Evolutionary conservation across 148 eudicot genomes (phyloP), one percentile per base, ranked within the genome.

Genomic region (Hydrangea macrophylla): DNA sequence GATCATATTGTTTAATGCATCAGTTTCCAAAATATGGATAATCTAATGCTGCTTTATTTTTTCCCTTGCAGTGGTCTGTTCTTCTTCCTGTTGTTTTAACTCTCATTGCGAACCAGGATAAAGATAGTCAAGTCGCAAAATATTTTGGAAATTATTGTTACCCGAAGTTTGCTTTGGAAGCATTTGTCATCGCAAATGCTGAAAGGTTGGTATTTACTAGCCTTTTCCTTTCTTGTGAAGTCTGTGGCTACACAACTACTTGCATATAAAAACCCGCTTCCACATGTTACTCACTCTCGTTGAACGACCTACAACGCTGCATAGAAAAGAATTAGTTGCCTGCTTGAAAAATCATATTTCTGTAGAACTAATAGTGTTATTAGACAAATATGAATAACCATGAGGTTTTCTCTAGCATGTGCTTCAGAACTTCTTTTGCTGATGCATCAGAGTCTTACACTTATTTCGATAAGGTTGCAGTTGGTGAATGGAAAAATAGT

Each of bases 151-250:
- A 76, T 22, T 81, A 70, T 60, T 77, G 82, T 63, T 91, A 86
- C 54, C 78, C 97, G 11, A 94, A 83, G 58, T 94, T 96, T 96
- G 99, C 99, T 56, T 65, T 94, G 61, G 96, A 94, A 67, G 99
- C 96, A 50, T 94, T 90, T 67, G 81, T 88, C 54, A 78, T 90
- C 66, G 85, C 99, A 69, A 94, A 91, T 82, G 99, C 99, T 42
- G 81, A 91, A 81, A 86, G 85, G 99, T 94, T 61, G 2, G 77
- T 23, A 44, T 22, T 13, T 28, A 25, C 22, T 28, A 50, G 28
- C 25, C 17, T 62, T 70, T 25, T 25, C 66, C 24, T 26, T 60
- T 40, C 50, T 65, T 64, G 8, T 26, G 11, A 18, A 37, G n/a
- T 31, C 45, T 42, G 23, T 57, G 31, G 11, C 37, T 20, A 31